Evolutionary conservation across 2,329 filamentous ascomycete species (phyloP).

Genomic region (Colletotrichum tanaceti): DNA sequence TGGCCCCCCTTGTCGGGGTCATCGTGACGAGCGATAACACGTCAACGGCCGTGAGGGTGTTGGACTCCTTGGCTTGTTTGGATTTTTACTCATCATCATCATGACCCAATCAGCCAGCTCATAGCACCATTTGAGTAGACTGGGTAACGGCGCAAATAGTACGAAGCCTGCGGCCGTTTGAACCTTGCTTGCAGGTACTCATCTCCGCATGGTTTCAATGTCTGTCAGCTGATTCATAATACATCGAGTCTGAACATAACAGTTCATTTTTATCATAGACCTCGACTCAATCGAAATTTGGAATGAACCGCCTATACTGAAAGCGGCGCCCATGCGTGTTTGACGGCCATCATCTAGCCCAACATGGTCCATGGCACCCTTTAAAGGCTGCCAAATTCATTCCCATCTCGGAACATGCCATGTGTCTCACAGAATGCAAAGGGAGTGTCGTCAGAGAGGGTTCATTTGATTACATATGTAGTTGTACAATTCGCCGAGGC

Average conservation of each 20-base stretch:
- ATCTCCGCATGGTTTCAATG: not conserved
- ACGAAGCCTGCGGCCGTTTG: not conserved
- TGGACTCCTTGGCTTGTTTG: not conserved
- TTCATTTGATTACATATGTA: constrained; percentile 41
- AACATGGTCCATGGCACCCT: not conserved
- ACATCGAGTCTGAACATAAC: not conserved
- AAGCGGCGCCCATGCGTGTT: no score
- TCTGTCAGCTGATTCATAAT: not conserved
- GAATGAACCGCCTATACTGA: not conserved
- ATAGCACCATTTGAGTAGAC: not conserved
- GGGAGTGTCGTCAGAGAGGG: constrained; percentile 35
- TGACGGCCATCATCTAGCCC: not conserved
- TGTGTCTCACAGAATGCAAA: not conserved
- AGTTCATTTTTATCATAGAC: not conserved
- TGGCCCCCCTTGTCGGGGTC: constrained; percentile 8
- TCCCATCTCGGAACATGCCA: not conserved
- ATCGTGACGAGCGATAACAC: constrained; percentile 21
- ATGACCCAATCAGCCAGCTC: not conserved
- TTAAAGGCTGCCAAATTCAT: not conserved
- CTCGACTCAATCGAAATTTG: not conserved
- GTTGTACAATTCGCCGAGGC: constrained; percentile 35
- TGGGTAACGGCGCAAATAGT: no score
- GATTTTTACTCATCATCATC: not conserved
- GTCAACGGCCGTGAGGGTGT: not conserved
- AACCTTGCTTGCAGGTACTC: not conserved